Evolutionary conservation across 805 yeast genomes (phyloP), one percentile per base, ranked within the genome.

Genomic region (Saccharomycopsis synnaedendra): DNA sequence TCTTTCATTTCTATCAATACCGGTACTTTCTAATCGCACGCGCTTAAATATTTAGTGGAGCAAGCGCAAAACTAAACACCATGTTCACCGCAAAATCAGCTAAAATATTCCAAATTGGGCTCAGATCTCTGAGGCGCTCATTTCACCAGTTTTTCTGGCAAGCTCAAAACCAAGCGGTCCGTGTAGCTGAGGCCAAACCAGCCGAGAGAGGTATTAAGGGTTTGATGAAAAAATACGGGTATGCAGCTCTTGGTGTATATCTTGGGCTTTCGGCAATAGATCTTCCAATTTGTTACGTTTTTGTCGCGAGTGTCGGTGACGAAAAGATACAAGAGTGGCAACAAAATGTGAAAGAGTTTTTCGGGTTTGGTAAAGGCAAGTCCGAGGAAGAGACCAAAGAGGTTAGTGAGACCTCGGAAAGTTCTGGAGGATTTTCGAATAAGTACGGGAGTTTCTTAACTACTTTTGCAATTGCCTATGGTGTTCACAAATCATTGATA

Each of bases 381-480:
- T 62, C 57, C 32, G 58, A 57, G 11, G 42, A 55, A 6, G 61
- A 58, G 27, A 48, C 52, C 32, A 54, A 56, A 30, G 58, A 60
- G 19, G 39, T 41, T 39, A 39, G 38, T 27, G 36, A 8, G n/a
- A 32, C 44, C 10, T 10, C 19, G 7, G 10, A 5, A 30, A 11
- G 10, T 28, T 28, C 11, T 11, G 8, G 10, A 8, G 10, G 10
- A 8, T 34, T 8, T 8, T 19, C 31, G 10, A 39, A 10, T 10
- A 48, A 54, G 6, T 49, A 57, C 61, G 66, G 66, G 5, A 70
- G 80, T 48, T 61, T 87, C 59, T 60, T 85, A 72, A 83, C 97
- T 0, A 97, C 90, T 63, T 78, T 87, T 56, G 80, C 85, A 8
- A 74, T 93, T 45, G 97, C 97, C 0, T 93, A 93, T 61, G 96